phyloP scores from a whole-genome alignment of 345 rosid genomes.

The Rhodamnia argentea region DNA sequence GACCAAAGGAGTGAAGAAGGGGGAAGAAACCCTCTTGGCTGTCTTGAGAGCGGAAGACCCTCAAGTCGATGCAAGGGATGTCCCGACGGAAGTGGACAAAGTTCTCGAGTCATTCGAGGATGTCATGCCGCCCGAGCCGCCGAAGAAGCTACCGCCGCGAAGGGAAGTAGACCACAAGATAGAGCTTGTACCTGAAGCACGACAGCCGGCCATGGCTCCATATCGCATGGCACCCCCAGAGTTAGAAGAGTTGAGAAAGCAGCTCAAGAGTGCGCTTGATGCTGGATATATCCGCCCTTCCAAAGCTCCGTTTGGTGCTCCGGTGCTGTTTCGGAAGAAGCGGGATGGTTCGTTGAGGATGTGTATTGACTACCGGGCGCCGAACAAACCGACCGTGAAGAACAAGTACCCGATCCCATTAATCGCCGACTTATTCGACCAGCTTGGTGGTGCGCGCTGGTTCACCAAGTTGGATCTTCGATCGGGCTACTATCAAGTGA shows the following conservation, averaged over 20 bases:
- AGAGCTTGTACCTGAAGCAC: not conserved
- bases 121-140: not conserved
- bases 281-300: not conserved
- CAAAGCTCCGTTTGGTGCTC: not conserved
- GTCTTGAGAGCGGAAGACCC: not conserved
- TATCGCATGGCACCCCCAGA: not conserved
- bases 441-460: not conserved
- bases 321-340: not conserved
- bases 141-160: not conserved
- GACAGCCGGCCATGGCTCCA: not conserved
- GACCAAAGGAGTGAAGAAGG: not conserved
- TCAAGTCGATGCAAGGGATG: rapidly evolving
- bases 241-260: not conserved
- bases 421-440: not conserved
- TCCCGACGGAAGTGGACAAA: not conserved
- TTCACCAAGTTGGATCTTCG: not conserved
- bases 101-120: not conserved
- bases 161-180: not conserved
- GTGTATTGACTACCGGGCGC: not conserved
- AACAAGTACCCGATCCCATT: not conserved
- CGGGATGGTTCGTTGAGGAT: not conserved
- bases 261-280: not conserved
- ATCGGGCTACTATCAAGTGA: not conserved
- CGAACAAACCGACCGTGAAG: not conserved
- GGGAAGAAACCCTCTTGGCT: not conserved